Evolutionary conservation across 148 eudicot genomes (phyloP), one percentile per base, ranked within the genome.

Genomic region (Hydrangea macrophylla): DNA sequence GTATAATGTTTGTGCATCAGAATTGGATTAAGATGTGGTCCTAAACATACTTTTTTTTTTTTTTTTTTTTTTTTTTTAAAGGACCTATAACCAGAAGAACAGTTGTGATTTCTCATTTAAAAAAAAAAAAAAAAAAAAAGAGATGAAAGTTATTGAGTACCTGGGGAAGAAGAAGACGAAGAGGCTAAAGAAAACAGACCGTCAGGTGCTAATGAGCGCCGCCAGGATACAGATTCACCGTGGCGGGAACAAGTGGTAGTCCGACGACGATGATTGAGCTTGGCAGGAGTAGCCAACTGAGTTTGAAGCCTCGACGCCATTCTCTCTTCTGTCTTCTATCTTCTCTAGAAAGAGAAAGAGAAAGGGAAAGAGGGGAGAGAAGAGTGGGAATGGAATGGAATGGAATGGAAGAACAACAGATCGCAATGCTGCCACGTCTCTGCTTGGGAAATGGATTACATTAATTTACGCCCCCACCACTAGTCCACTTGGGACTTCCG

Each of bases 271-370:
- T 53, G 76, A 53, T 64, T 80, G 75, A 75, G 77, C 42, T 79
- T 70, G 37, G 74, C 73, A 50, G 83, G 76, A 17, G 86, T 63
- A 18, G 82, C 77, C 2, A 81, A 45, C 66, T 78, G 87, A n/a
- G 87, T 71, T 15, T 87, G 84, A 36, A 85, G 70, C 32, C 77
- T 82, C 64, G 79, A 77, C 73, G 89, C 85, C 95, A 89, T 88
- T 60, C 5, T 58, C 70, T 42, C 68, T 48, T 64, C 50, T 51
- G 60, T 33, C 59, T n/a, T 65, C 54, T 68, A 69, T 57, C 45
- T n/a, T n/a, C n/a, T n/a, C n/a, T n/a, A n/a, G n/a, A n/a, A 18
- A 15, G 31, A 15, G 23, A 10, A 7, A 33, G n/a, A 31, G 7
- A 35, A 5, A 58, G 44, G 15, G 24, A 18, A 64, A 33, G 58